Evolutionary conservation across 225 moss, liverwort and hornwort species (phyloP).

Genomic region (Thuidium tamariscinum): DNA sequence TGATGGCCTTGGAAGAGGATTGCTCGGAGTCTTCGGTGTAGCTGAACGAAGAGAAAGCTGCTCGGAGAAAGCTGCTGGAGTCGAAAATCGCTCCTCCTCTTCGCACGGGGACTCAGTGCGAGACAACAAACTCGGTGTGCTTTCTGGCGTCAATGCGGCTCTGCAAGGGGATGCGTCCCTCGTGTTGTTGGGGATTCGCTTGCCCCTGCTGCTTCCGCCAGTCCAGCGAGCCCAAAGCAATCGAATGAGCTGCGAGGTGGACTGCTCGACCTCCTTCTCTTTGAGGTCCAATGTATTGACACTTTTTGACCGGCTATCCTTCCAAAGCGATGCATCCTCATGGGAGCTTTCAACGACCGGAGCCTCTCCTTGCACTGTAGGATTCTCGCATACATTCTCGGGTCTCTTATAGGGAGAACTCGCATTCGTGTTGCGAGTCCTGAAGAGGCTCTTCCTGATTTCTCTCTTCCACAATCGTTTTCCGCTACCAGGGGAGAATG

Average conservation of each 20-base stretch:
- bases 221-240: constrained; percentile 36
- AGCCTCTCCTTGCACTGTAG: background rate
- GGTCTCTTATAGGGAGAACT: background rate
- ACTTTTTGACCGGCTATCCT: constrained; percentile 4
- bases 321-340: background rate
- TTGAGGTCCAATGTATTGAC: background rate
- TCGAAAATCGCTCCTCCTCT: background rate
- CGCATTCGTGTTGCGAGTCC: background rate
- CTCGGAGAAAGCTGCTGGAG: background rate
- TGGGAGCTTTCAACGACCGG: background rate
- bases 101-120: background rate
- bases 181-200: background rate
- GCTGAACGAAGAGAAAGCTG: background rate
- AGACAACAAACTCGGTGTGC: background rate
- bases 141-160: background rate
- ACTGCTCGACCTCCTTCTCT: constrained; percentile 17
- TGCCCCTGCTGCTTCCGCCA: constrained; percentile 20
- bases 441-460: constrained; percentile 25
- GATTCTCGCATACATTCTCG: background rate
- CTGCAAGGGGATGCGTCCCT: background rate
- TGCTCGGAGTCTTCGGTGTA: background rate
- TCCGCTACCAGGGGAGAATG: constrained; percentile 4
- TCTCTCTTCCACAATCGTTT: constrained; percentile 22
- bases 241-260: constrained; percentile 23
- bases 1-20: background rate